phyloP scores from a whole-genome alignment of 1,284 basidiomycete species.

The Caloboletus firmus region DNA sequence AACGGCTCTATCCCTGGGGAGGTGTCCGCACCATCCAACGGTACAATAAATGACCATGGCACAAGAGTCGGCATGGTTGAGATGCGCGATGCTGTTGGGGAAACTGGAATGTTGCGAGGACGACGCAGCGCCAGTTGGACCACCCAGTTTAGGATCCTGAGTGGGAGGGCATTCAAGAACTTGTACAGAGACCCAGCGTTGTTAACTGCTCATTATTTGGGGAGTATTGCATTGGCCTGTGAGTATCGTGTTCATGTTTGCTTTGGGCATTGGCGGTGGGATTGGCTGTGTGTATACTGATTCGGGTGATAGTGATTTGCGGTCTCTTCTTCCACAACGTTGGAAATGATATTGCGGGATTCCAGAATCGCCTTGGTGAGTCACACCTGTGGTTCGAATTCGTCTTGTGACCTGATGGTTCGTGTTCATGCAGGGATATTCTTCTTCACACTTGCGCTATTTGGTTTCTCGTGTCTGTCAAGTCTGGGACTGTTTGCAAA shows the following conservation, averaged over 20 bases:
- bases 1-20: not conserved
- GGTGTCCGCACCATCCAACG: constrained; percentile 26
- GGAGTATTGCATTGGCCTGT: constrained; percentile 82
- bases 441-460: constrained; percentile 94
- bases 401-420: not conserved
- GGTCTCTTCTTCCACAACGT: constrained; percentile 81
- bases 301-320: constrained; percentile 61
- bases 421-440: constrained; percentile 68
- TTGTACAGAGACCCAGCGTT: constrained; percentile 92
- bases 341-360: constrained; percentile 89
- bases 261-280: not conserved
- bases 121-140: constrained; percentile 83
- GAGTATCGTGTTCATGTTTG: constrained; percentile 37
- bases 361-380: constrained; percentile 84
- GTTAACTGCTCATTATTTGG: constrained; percentile 86
- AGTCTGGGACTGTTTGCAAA: constrained; percentile 91
- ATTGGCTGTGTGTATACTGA: constrained; percentile 7
- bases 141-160: constrained; percentile 91
- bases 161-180: constrained; percentile 98
- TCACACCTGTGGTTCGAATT: not conserved
- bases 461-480: constrained; percentile 94
- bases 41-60: constrained; percentile 19
- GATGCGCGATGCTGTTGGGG: constrained; percentile 63
- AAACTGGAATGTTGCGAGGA: constrained; percentile 68
- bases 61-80: constrained; percentile 41